Evolutionary conservation across 108 stramenopile genomes (phyloP), one percentile per base, ranked within the genome.

Genomic region (Chaetoceros tenuissimus): DNA sequence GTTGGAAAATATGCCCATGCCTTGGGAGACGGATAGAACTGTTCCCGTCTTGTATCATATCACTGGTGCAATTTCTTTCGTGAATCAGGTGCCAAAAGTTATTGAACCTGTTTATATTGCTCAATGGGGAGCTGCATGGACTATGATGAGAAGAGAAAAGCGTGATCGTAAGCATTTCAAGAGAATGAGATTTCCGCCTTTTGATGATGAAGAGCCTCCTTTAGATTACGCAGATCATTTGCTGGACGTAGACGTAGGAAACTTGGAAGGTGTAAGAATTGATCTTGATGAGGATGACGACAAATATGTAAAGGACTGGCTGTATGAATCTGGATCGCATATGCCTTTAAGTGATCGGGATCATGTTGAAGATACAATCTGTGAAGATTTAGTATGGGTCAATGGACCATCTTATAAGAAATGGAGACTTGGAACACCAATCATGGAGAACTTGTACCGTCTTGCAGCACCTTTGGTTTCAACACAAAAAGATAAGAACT

Each of bases 161-260:
- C 74, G 97, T 21, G 99, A 99, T 81, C 79, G 99, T 47, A 75
- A 92, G 23, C 96, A 99, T 72, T 99, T 99, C 72, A 98, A 98
- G 71, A 80, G 99, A 25, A 99, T 99, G 94, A 77, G 99, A 34
- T 99, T 98, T 68, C 99, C 99, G 7, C 96, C 97, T 5, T 99
- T 99, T 73, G 99, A 99, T 69, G 99, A 99, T 73, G 99, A 99
- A 75, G 99, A 99, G 63, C 99, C 99, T 3, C 97, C 97, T 3
- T 80, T 99, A 58, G 99, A 99, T 73, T 99, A 97, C 72, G 95
- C 87, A 18, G 99, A 99, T 77, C 97, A 99, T 78, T 79, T 99
- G 27, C 67, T 99, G 51, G 97, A 97, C 60, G 96, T 98, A 25
- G 97, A 98, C 64, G 96, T 97, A 17, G 85, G 76, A 17, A 56